Conservation (phyloP, 2,329 filamentous ascomycete species). For the Diaporthe aspalathi region DNA sequence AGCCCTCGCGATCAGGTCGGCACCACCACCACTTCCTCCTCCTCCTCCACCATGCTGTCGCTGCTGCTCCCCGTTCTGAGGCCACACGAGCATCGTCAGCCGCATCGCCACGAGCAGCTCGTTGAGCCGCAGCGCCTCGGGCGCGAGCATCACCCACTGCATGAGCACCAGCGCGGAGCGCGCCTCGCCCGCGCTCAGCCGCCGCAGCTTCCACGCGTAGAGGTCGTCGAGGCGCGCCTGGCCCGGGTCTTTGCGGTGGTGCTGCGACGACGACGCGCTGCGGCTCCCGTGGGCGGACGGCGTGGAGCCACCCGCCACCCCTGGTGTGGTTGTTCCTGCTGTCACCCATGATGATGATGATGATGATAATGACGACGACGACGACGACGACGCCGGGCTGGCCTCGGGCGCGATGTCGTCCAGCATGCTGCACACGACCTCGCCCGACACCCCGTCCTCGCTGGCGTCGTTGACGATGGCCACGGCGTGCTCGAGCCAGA, state of each 20-base stretch:
- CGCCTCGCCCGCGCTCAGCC: conserved; percentile 46
- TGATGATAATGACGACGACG: too few relatives aligned
- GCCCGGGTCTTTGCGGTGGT: not conserved
- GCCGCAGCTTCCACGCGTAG: conserved; percentile 51
- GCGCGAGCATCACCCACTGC: conserved; percentile 50
- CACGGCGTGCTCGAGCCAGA: conserved; percentile 52
- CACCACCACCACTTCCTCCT: too few relatives aligned
- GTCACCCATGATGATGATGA: too few relatives aligned
- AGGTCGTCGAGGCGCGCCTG: conserved; percentile 45
- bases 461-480: conserved; percentile 52
- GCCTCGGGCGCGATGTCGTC: conserved; percentile 35
- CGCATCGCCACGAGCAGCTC: conserved; percentile 48
- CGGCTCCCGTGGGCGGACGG: not conserved
- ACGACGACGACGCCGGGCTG: too few relatives aligned
- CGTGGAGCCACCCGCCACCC: too few relatives aligned
- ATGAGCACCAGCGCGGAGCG: conserved; percentile 47
- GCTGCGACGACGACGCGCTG: not conserved
- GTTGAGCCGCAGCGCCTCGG: conserved; percentile 49
- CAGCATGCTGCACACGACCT: conserved; percentile 44
- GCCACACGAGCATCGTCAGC: conserved; percentile 42
- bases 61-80: conserved; percentile 16
- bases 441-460: conserved; percentile 48
- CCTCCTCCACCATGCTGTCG: not conserved
- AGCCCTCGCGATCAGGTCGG: conserved; percentile 32
- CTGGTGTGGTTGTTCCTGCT: too few relatives aligned